These are phyloP conservation scores for Aureobasidium sp. DNA, from an alignment of 2,329 filamentous ascomycete species.

Conservation along the genomic window DNA sequence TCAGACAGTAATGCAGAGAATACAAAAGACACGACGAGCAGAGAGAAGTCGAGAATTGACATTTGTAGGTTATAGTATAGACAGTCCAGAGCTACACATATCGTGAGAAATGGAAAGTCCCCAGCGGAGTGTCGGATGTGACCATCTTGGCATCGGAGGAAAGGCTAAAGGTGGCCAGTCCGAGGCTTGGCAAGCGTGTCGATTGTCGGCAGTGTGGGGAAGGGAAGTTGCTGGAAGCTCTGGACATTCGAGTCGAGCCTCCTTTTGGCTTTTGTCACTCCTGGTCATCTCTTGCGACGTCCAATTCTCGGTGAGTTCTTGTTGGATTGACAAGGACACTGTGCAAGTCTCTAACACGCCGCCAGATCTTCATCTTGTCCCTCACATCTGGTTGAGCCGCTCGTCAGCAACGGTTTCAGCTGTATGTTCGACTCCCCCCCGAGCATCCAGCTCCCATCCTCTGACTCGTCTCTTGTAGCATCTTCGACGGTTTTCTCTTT, in stretches of 20 bases:
- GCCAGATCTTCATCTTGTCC: not conserved
- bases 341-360: not conserved
- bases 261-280: not conserved
- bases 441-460: not conserved
- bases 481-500: conserved; percentile 15
- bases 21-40: too few relatives aligned
- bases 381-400: conserved; percentile 1
- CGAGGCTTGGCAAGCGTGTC: not conserved
- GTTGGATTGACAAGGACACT: not conserved
- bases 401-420: conserved; percentile 13
- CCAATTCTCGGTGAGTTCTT: conserved; percentile 2
- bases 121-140: too few relatives aligned
- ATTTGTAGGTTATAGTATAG: too few relatives aligned
- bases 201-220: conserved; percentile 1
- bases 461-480: not conserved
- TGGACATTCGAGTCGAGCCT: not conserved
- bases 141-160: too few relatives aligned
- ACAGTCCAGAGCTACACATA: too few relatives aligned
- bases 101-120: too few relatives aligned
- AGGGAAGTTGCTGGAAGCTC: conserved; percentile 11
- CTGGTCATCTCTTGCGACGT: conserved; percentile 9
- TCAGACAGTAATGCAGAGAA: too few relatives aligned
- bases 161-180: conserved; percentile 5
- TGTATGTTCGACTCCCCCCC: conserved; percentile 5
- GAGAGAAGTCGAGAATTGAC: too few relatives aligned